Evolutionary conservation across 208 protist species (phyloP), one percentile per base, ranked within the genome.

Genomic region (Trypanosoma platydactyli): DNA sequence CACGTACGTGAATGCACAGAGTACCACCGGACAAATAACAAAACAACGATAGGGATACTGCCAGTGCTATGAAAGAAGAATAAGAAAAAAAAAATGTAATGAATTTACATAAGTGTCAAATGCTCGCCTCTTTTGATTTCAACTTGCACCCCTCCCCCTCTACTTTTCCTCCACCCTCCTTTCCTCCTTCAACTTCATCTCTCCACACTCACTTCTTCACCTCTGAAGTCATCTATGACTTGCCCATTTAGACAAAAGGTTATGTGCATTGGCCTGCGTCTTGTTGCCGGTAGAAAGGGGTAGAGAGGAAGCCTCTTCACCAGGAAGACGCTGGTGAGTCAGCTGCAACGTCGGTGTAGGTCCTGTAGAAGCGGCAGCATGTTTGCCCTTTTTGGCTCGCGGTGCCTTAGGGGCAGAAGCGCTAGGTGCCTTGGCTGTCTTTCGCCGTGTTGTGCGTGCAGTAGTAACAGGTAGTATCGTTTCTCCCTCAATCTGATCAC

Each of bases 311-410:
- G 35, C 46, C 2, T 18, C 20, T 22, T 71, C 65, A 4, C 46
- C 65, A 30, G 65, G 48, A 56, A 71, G 46, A 22, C 18, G 45
- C 18, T 71, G 42, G 50, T 51, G 56, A 1, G 65, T 71, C 38
- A 71, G 46, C 22, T 71, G 46, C 38, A 72, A 50, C 30, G 35
- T 51, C 5, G 66, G 66, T 35, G 49, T 53, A 29, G 50, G 18
- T 18, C 40, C 40, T 16, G 35, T 6, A 53, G 66, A 11, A 22
- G 38, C 16, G 15, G 41, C 25, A 1, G 40, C 24, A 25, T 59
- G 66, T 49, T 57, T 65, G 13, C 35, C 45, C 20, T 49, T 46
- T 49, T 40, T 50, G 16, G 42, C 55, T n/a, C 64, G 56, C 24
- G 64, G 5, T 42, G 64, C 20, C 54, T 63, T 61, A 2, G 64